phyloP scores from a whole-genome alignment of 306 rosid genomes.

The Dryas alaskensis region DNA sequence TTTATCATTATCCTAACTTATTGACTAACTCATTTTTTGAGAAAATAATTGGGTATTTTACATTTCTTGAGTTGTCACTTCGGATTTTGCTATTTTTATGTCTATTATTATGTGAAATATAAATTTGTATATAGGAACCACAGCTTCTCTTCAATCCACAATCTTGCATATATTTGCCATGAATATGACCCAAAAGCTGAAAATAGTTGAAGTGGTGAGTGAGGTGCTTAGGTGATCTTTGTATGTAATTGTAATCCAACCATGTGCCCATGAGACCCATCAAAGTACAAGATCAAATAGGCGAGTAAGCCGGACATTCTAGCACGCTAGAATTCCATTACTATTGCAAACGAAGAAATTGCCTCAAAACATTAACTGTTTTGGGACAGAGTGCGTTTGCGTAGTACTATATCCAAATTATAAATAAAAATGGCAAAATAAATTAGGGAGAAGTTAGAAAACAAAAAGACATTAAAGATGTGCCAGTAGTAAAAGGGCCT shows the following conservation, averaged over 20 bases:
- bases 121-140: too few relatives aligned
- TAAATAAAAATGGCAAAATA: not conserved
- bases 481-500: conserved; percentile 68
- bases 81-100: too few relatives aligned
- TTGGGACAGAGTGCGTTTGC: conserved; percentile 95
- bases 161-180: too few relatives aligned
- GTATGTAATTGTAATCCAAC: conserved; percentile 35
- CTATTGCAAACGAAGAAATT: conserved; percentile 89
- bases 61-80: too few relatives aligned
- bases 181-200: not conserved
- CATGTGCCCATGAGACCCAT: conserved; percentile 38
- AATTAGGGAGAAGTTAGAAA: not conserved
- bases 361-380: conserved; percentile 70
- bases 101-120: too few relatives aligned
- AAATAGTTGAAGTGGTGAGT: not conserved
- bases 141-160: too few relatives aligned
- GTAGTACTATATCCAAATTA: not conserved
- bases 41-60: too few relatives aligned
- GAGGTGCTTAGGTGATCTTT: too few relatives aligned
- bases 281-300: not conserved
- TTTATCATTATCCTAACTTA: too few relatives aligned
- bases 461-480: not conserved
- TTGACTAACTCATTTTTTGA: too few relatives aligned
- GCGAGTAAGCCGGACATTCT: conserved; percentile 40
- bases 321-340: not conserved